Conservation (phyloP, 1,284 basidiomycete species). For the Cryptococcus hybrid region DNA sequence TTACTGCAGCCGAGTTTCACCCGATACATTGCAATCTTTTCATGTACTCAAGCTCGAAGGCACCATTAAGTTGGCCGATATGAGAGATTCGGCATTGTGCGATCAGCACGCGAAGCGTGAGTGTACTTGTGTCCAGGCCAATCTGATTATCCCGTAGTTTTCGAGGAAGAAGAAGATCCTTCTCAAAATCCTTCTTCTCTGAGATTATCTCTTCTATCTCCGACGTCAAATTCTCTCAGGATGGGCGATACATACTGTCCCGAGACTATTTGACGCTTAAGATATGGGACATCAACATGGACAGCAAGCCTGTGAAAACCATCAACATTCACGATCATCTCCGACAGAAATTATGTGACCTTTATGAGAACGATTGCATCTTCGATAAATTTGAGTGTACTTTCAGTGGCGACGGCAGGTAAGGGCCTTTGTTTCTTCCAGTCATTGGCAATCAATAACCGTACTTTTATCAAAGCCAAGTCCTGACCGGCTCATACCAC, state of each 20-base stretch:
- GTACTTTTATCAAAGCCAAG: conserved; percentile 60
- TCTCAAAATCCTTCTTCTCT: conserved; percentile 98
- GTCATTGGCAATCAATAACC: no score
- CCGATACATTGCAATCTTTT: conserved; percentile 97
- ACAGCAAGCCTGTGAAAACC: conserved; percentile 91
- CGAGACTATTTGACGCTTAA: conserved; percentile 97
- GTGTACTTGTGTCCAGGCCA: conserved; percentile 40
- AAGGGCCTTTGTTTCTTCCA: conserved; percentile 39
- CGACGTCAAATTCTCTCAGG: conserved; percentile 98
- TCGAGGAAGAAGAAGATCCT: conserved; percentile 98
- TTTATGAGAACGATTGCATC: conserved; percentile 99
- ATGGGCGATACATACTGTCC: conserved; percentile 95
- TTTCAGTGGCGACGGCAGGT: conserved; percentile 94
- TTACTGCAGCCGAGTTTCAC: conserved; percentile 99
- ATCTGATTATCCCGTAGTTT: conserved; percentile 58
- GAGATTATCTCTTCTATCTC: conserved; percentile 99
- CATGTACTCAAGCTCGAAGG: conserved; percentile 99
- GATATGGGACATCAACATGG: conserved; percentile 99
- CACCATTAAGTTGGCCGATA: conserved; percentile 99
- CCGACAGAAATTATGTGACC: conserved; percentile 93
- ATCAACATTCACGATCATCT: conserved; percentile 99
- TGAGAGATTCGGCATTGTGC: conserved; percentile 97
- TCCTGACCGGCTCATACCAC: conserved; percentile 97
- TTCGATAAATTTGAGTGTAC: conserved; percentile 99
- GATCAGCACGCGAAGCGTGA: conserved; percentile 94